A percentile compares a stretch with the other conserved stretches of the same genome.
These are phyloP conservation scores for Salix arbutifolia DNA, from an alignment of 345 rosid species.

Conservation along the genomic window DNA sequence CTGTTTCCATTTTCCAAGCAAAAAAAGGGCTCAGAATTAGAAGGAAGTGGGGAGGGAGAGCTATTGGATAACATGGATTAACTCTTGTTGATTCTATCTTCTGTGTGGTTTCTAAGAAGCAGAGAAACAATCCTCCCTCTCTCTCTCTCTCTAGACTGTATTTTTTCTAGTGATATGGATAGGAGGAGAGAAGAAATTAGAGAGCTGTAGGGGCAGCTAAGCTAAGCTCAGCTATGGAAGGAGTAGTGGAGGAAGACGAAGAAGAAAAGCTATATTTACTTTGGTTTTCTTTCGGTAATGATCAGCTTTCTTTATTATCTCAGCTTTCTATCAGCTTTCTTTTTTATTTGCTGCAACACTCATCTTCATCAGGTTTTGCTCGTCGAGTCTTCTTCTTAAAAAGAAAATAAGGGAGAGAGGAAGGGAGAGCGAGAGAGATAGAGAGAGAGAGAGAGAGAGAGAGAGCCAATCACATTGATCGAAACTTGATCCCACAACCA, in stretches of 20 bases:
- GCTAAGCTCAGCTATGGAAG: background rate
- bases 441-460: constrained; percentile 16
- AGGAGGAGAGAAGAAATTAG: background rate
- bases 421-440: constrained; percentile 2
- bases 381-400: constrained; percentile 23
- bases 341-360: constrained; percentile 23
- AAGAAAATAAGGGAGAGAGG: constrained; percentile 12
- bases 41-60: constrained; percentile 27
- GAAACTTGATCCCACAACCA: constrained; percentile 40
- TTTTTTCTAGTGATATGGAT: background rate
- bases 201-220: background rate
- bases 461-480: constrained; percentile 31
- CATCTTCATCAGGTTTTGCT: constrained; percentile 35
- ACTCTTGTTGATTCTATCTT: background rate
- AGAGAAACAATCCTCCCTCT: background rate
- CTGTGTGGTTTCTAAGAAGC: background rate
- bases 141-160: too few relatives aligned
- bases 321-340: constrained; percentile 20
- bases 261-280: constrained; percentile 6
- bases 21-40: constrained; percentile 37
- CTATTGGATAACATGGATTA: constrained; percentile 38
- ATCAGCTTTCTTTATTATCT: constrained; percentile 24
- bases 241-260: background rate
- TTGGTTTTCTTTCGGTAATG: constrained; percentile 21
- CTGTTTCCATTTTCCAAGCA: constrained; percentile 35